These are phyloP conservation scores for Phialophora chinensis DNA, from an alignment of 2,329 filamentous ascomycete genomes.

Conservation along the genomic window DNA sequence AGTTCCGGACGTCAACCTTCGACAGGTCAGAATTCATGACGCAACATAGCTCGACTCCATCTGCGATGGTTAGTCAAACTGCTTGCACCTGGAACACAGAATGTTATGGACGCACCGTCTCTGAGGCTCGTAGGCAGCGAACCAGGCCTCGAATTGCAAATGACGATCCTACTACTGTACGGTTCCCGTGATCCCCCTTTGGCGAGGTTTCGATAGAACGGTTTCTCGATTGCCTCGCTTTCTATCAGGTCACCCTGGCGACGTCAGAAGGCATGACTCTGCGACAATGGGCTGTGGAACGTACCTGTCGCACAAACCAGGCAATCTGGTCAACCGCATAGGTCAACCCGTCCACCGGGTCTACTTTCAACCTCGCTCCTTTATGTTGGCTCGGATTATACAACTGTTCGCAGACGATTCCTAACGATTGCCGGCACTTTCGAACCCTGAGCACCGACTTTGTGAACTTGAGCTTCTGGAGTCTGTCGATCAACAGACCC, in stretches of 20 bases:
- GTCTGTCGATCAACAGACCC: slow-evolving; percentile 45
- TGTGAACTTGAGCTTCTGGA: slow-evolving; percentile 39
- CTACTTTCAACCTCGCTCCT: slow-evolving; percentile 5
- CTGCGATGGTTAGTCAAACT: not conserved
- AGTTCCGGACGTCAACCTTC: slow-evolving; percentile 1
- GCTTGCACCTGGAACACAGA: not conserved
- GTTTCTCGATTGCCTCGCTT: slow-evolving; percentile 4
- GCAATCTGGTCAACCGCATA: slow-evolving; percentile 16
- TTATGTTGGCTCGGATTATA: slow-evolving; percentile 8
- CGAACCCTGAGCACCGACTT: slow-evolving; percentile 25
- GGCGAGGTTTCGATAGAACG: slow-evolving; percentile 13
- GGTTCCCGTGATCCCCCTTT: not conserved
- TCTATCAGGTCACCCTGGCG: slow-evolving; percentile 15
- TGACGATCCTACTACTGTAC: slow-evolving; percentile 1
- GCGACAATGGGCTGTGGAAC: not conserved
- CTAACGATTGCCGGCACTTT: slow-evolving; percentile 25
- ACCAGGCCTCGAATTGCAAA: slow-evolving; percentile 10
- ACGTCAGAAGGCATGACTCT: not conserved
- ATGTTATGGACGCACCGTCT: not conserved
- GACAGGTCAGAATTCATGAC: slow-evolving; percentile 13
- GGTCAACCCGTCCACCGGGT: slow-evolving; percentile 9
- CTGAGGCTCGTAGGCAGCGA: not conserved
- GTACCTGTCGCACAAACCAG: slow-evolving; percentile 13
- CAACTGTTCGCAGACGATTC: slow-evolving; percentile 12
- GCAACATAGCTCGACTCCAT: slow-evolving; percentile 12